Conservation (phyloP, 768 basidiomycete species). For the Strobilomyces dryophilus region DNA sequence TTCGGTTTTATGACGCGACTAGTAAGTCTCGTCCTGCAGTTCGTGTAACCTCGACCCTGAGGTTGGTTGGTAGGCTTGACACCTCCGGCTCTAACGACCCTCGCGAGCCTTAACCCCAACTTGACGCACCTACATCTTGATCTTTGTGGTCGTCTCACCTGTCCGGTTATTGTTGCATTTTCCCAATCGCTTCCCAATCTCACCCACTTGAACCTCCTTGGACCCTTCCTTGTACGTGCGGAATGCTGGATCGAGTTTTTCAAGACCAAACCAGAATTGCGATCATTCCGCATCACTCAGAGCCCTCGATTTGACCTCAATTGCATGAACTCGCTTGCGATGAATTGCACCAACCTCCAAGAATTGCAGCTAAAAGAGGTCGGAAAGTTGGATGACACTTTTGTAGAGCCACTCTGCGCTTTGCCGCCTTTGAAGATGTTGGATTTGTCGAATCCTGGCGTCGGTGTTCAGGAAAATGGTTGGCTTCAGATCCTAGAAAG, state of each 20-base stretch:
- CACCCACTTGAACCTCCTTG: conserved; percentile 72
- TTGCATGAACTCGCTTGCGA: conserved; percentile 57
- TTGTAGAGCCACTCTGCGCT: conserved; percentile 47
- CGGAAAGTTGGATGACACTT: conserved; percentile 63
- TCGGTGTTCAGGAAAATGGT: conserved; percentile 52
- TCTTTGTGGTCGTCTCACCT: conserved; percentile 79
- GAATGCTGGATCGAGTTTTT: conserved; percentile 77
- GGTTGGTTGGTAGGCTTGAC: conserved; percentile 51
- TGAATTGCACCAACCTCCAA: conserved; percentile 47
- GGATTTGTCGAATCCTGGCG: conserved; percentile 63
- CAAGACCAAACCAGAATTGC: conserved; percentile 54
- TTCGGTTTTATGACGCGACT: conserved; percentile 86
- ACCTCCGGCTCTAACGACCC: conserved; percentile 60
- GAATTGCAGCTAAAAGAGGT: conserved; percentile 79
- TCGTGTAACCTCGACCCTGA: neutral
- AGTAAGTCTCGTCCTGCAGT: conserved; percentile 46
- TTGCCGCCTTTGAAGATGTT: conserved; percentile 46
- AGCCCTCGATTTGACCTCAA: conserved; percentile 80
- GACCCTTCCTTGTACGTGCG: conserved; percentile 78
- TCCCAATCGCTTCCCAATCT: conserved; percentile 61
- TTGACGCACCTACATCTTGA: conserved; percentile 76
- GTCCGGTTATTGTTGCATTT: conserved; percentile 56
- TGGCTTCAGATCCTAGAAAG: conserved; percentile 50
- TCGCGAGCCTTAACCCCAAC: conserved; percentile 81
- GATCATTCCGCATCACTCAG: conserved; percentile 76